Percentiles rank a stretch among this genome's conserved stretches.
These are phyloP conservation scores for Solanum pinnatisectum DNA, from an alignment of 257 asterid species.

Conservation along the genomic window DNA sequence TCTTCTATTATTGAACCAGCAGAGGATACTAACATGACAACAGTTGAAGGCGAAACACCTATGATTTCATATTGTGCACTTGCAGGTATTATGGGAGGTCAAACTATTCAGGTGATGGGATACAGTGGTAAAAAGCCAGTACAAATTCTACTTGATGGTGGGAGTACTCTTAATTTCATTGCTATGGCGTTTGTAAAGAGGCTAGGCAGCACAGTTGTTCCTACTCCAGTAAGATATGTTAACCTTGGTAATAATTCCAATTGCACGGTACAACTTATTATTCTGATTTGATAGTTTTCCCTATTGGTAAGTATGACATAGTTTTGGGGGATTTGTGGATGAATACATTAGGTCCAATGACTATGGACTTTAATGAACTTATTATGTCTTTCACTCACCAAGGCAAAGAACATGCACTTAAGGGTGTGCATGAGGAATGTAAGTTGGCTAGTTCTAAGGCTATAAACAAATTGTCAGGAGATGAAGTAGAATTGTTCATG, in stretches of 20 bases:
- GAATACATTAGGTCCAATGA: not conserved
- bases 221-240: not conserved
- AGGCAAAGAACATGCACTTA: not conserved
- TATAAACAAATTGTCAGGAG: not conserved
- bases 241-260: not conserved
- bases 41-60: not conserved
- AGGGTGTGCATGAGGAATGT: not conserved
- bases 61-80: not conserved
- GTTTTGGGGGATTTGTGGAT: not conserved
- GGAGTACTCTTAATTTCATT: not conserved
- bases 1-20: too few species aligned
- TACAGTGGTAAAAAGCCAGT: not conserved
- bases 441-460: not conserved
- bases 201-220: not conserved
- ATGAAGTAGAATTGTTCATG: not conserved
- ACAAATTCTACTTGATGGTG: not conserved
- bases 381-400: not conserved
- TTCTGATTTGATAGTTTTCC: not conserved
- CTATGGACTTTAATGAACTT: not conserved
- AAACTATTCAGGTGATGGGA: not conserved
- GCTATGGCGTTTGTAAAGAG: not conserved
- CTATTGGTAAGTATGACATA: not conserved
- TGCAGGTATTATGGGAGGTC: not conserved
- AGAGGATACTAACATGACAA: too few species aligned
- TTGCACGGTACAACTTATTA: not conserved